phyloP scores from a whole-genome alignment of 169 alveolate genomes.

The Theileria annulata region DNA sequence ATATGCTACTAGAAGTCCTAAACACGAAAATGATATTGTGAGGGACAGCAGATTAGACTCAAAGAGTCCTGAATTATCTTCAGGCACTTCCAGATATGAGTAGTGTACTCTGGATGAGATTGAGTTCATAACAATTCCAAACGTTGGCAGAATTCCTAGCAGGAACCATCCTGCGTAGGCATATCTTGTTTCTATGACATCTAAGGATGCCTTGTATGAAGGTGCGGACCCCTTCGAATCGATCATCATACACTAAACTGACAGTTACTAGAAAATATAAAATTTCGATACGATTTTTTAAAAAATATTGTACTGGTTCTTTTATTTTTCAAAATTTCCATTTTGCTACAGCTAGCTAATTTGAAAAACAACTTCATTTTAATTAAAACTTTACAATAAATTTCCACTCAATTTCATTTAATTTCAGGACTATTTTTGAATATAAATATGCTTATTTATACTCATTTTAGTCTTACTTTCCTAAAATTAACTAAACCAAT shows the following conservation, averaged over 20 bases:
- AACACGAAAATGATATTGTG: neutral
- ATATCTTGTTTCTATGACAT: neutral
- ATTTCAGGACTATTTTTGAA: too few relatives aligned
- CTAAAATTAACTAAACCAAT: neutral
- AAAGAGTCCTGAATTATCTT: neutral
- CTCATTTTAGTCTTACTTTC: neutral
- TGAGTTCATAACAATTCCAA: neutral
- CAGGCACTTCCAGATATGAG: slow-evolving; percentile 1
- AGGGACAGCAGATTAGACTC: neutral
- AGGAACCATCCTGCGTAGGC: slow-evolving; percentile 1
- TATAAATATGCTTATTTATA: neutral
- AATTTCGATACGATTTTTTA: neutral
- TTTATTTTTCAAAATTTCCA: neutral
- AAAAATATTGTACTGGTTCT: neutral
- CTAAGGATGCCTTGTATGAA: neutral
- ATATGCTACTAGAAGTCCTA: neutral
- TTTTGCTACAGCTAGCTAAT: neutral
- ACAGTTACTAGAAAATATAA: slow-evolving; percentile 6
- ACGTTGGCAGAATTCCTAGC: slow-evolving; percentile 8
- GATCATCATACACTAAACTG: neutral
- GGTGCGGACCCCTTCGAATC: neutral
- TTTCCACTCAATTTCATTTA: too few relatives aligned
- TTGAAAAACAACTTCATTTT: neutral
- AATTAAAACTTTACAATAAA: neutral
- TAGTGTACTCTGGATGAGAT: neutral